Evolutionary conservation across 2,329 filamentous ascomycete species (phyloP), one percentile per base, ranked within the genome.

Genomic region (Ceratocystis diversiconidia): DNA sequence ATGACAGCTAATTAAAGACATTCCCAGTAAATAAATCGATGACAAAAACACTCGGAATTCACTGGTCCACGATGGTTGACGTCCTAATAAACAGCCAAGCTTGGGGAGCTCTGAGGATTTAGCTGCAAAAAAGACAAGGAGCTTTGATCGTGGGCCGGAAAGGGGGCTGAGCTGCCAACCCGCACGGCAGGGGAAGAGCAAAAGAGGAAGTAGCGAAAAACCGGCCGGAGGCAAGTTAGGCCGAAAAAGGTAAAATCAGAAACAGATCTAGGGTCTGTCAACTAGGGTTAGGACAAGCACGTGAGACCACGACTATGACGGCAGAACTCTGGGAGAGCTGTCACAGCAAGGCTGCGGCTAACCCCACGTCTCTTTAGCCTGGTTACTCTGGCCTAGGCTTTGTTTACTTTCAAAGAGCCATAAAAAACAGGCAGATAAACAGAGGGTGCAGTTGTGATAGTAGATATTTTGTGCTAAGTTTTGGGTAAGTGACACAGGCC

Each of bases 341-440:
- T 7, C 36, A 1, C 36, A 4, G 36, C 36, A 41, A 41, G 36
- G 36, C 36, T 41, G 10, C 36, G 36, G 36, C 36, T 41, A 41
- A 12, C 36, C 36, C 36, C 36, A 41, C 36, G 10, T 41, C 52
- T 32, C 5, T 10, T 10, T 41, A 41, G 36, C 36, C 36, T 41
- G 36, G 52, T 59, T 59, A 30, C 52, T 50, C 36, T 41, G 36
- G 30, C n/a, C 57, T n/a, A 25, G 43, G 55, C 17, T 66, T 64
- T 66, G 65, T 66, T 66, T 66, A 66, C 60, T 66, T 66, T 62
- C 32, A 5, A 12, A 22, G 32, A 44, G 44, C 36, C 36, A 12
- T 12, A 12, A 62, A 44, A 48, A 62, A 48, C 60, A 28, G 25
- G 44, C 15, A 46, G 60, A 17, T 19, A 43, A 36, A 15, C 12